Conservation (phyloP, 2,329 filamentous ascomycete species). For the Clarireedia sp. region DNA sequence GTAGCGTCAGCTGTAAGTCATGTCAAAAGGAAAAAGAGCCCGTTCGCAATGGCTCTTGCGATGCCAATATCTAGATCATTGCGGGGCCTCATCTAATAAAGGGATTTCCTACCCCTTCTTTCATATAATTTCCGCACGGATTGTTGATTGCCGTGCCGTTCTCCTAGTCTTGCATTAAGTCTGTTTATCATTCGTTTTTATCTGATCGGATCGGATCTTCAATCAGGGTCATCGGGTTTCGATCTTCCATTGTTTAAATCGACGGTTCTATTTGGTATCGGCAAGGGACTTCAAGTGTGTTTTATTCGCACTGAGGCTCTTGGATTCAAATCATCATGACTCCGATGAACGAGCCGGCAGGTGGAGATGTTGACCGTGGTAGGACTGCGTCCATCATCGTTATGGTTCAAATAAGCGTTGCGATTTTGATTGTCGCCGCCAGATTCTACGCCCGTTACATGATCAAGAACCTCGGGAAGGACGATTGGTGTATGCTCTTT, state of each 20-base stretch:
- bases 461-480: background rate
- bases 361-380: conserved; percentile 3
- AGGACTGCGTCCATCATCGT: background rate
- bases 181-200: no score
- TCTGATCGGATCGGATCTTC: no score
- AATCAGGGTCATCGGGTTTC: background rate
- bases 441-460: conserved; percentile 6
- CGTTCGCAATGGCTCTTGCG: background rate
- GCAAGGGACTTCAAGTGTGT: background rate
- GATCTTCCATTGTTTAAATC: background rate
- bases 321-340: background rate
- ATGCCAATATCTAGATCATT: background rate
- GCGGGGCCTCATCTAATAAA: background rate
- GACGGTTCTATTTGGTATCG: background rate
- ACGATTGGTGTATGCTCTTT: conserved; percentile 8
- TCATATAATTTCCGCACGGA: no score
- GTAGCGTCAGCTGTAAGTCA: background rate
- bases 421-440: conserved; percentile 1
- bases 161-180: no score
- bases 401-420: background rate
- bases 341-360: background rate
- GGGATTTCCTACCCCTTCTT: background rate
- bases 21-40: background rate
- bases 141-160: no score
- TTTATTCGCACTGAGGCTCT: background rate